Evolutionary conservation across 73 alveolate genomes (phyloP), one percentile per base, ranked within the genome.

Genomic region (Uronychia setigera): DNA sequence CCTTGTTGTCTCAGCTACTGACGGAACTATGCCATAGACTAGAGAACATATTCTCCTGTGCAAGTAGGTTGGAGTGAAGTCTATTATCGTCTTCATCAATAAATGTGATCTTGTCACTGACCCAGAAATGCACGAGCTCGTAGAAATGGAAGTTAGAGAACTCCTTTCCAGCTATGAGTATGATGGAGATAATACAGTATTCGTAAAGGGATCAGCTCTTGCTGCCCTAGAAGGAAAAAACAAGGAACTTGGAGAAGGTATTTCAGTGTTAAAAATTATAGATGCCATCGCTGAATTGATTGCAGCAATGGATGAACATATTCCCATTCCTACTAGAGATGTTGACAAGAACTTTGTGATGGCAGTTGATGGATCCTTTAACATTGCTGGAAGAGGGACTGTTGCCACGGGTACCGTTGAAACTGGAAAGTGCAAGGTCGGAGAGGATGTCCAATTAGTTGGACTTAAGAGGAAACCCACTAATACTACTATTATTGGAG

Each of bases 1-100:
- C 58, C 84, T 97, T 77, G 99, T 97, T 75, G 97, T 95, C 77
- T 89, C 98, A 28, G 98, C 99, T 27, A 92, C 98, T 33, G 99
- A 97, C 86, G 99, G 99, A 27, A 96, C 96, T 74, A 97, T 97
- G 99, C 98, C 99, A 28, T 95, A 97, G 89, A 97, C 99, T 31
- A 87, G 99, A 81, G 99, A 97, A 82, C 99, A 97, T 89, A 96
- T 97, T 75, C 96, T 97, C 60, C 88, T 97, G 78, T 90, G 97
- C 91, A 81, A 97, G 74, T 86, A 95, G 87, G 95, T 94, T 67
- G 99, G 98, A 79, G 98, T 94, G 35, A 91, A 94, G 91, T 93
- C 91, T 75, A 95, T 95, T 76, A 92, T 95, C 77, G 96, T 95
- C 59, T 95, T 87, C 90, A 79, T 95, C 46, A 95, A 95, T 85